Base-by-base conservation (phyloP, 352 stramenopile species). In the Pythium guiyangense region DNA sequence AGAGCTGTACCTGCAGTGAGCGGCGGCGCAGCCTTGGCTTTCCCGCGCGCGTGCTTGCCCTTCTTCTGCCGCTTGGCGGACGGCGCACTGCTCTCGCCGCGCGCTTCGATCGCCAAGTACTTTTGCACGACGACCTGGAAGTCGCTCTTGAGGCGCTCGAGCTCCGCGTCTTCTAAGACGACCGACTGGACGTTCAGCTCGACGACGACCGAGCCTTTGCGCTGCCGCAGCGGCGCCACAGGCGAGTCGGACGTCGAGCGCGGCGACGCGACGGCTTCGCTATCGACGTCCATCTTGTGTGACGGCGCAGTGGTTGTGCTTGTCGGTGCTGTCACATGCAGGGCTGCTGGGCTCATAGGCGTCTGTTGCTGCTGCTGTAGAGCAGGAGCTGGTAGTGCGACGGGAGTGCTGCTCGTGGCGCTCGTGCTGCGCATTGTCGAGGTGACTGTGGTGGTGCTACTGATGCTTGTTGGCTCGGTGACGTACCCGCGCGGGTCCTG, bases 1-100 rank as follows among this genome's bases (percentile, higher is more conserved):
- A 10, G 31, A 9, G 18, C 43, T 47, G 26, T 64, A 64, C 60
- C 42, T 29, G 35, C 27, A 22, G 45, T 31, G 20, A 48, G 25
- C 22, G 35, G 34, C 18, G 14, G 11, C 18, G 39, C 39, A 20
- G 39, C 14, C 53, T 63, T 67, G 18, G 39, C 51, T 59, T 67
- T 70, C 15, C 39, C 18, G 43, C 60, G 77, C 27, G 22, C 58
- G 31, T 79, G 69, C 52, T 86, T 84, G 50, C 78, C 54, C 57
- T 89, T 89, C 65, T 89, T 91, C 37, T 83, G 74, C 1, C 81
- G 69, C 54, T 91, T 91, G 17, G 71, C 42, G 1, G 68, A 52
- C 5, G 80, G 72, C 2, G 60, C 62, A 29, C 54, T 47, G 26
- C 67, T 27, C 22, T 57, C 71, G 1, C 49, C 63, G 15, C 67